phyloP scores from a whole-genome alignment of 2,329 filamentous ascomycete genomes.

The Fusarium sp. region DNA sequence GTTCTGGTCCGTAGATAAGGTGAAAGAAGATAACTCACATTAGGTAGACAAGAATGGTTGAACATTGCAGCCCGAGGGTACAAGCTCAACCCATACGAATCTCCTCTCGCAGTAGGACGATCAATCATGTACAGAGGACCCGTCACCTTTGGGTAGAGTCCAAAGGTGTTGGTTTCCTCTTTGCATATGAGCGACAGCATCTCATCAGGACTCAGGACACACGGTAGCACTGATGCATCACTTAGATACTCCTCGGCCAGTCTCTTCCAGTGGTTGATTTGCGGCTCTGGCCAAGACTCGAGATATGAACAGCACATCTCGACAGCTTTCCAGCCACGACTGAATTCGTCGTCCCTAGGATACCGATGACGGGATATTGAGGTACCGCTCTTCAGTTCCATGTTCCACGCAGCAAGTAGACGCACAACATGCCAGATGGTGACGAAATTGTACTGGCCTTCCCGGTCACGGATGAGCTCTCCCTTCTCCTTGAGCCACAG shows the following conservation, averaged over 20 bases:
- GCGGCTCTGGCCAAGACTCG: slow-evolving; percentile 43
- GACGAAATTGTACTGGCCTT: slow-evolving; percentile 43
- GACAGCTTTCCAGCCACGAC: slow-evolving; percentile 42
- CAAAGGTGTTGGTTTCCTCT: slow-evolving; percentile 47
- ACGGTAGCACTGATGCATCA: slow-evolving; percentile 29
- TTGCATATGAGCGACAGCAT: slow-evolving; percentile 43
- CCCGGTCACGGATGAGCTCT: slow-evolving; percentile 24
- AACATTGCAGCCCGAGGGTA: slow-evolving; percentile 46
- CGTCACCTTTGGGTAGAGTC: slow-evolving; percentile 40
- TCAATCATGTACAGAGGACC: slow-evolving; percentile 32
- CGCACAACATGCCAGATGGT: slow-evolving; percentile 47
- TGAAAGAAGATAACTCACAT: slow-evolving; percentile 29
- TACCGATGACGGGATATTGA: background rate
- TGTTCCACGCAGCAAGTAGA: slow-evolving; percentile 40
- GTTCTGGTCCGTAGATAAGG: background rate
- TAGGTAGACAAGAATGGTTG: slow-evolving; percentile 46
- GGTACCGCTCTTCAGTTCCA: slow-evolving; percentile 23
- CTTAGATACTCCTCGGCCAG: slow-evolving; percentile 39
- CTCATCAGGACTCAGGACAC: slow-evolving; percentile 27
- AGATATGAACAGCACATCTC: slow-evolving; percentile 45
- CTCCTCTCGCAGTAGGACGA: slow-evolving; percentile 29
- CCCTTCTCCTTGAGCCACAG: slow-evolving; percentile 39
- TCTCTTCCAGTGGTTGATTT: slow-evolving; percentile 42
- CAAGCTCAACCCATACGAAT: slow-evolving; percentile 41
- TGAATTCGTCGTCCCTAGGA: slow-evolving; percentile 32